Evolutionary conservation across 441 rosid species (phyloP).

Genomic region (Cnidoscolus chayamansa): DNA sequence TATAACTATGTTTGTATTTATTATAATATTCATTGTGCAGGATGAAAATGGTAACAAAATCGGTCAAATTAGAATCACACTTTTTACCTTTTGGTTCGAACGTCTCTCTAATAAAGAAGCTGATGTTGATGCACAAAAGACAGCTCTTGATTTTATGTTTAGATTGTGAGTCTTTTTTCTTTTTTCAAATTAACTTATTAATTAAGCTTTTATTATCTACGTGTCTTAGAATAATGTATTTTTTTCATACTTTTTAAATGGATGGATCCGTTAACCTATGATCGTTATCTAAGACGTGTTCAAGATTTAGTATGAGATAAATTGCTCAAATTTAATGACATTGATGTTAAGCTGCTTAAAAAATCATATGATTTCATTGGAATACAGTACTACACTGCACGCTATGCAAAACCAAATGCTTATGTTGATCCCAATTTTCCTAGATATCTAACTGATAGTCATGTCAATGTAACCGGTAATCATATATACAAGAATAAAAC

Average conservation of each 20-base stretch:
- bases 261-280: conserved; percentile 25
- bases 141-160: background rate
- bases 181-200: too few species aligned
- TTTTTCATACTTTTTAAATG: background rate
- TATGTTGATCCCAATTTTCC: background rate
- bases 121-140: background rate
- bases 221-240: too few species aligned
- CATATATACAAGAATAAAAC: too few species aligned
- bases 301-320: conserved; percentile 23
- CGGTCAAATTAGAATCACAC: background rate
- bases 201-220: too few species aligned
- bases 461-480: background rate
- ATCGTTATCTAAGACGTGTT: conserved; percentile 36
- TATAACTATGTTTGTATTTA: too few species aligned
- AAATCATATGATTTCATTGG: conserved; percentile 42
- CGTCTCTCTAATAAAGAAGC: background rate
- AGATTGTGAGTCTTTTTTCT: background rate
- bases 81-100: background rate
- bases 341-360: conserved; percentile 24
- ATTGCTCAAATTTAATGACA: conserved; percentile 27
- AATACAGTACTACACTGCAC: conserved; percentile 34
- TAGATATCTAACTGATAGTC: conserved; percentile 34
- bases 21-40: too few species aligned
- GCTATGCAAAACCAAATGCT: conserved; percentile 23
- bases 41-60: too few species aligned